Percentiles rank a stretch among this genome's conserved stretches.
phyloP scores from a whole-genome alignment of 2,329 filamentous ascomycete species.

The Cordyceps cateniannulata region DNA sequence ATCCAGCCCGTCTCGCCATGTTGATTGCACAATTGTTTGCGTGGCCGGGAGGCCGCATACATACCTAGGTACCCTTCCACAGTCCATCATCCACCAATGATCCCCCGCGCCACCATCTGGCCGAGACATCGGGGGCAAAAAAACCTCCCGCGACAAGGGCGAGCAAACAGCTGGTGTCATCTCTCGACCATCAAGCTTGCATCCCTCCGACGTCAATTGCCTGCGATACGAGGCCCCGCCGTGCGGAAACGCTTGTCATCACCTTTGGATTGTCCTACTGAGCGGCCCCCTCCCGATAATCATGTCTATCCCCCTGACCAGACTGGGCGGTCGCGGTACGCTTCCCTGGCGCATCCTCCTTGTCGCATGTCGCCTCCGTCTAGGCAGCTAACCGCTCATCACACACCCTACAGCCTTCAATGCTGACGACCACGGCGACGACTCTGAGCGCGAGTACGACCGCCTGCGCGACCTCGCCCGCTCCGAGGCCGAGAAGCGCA shows the following conservation, averaged over 20 bases:
- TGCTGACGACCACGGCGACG: slow-evolving; percentile 53
- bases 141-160: not conserved
- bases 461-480: slow-evolving; percentile 78
- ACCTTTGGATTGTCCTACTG: too few species aligned
- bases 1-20: not conserved
- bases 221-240: not conserved
- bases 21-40: not conserved
- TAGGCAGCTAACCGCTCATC: not conserved
- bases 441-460: slow-evolving; percentile 83
- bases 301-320: slow-evolving; percentile 37
- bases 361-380: not conserved
- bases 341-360: not conserved
- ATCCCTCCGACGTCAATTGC: not conserved
- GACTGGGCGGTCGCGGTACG: slow-evolving; percentile 40
- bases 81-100: not conserved
- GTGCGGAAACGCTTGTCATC: not conserved
- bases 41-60: not conserved
- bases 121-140: not conserved
- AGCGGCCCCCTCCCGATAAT: not conserved
- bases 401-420: slow-evolving; percentile 71
- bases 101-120: not conserved
- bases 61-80: not conserved
- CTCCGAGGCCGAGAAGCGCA: slow-evolving; percentile 71
- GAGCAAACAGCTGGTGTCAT: not conserved
- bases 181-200: not conserved